Evolutionary conservation across 1,284 basidiomycete genomes (phyloP).

Genomic region (Cryptococcus depauperatus): DNA sequence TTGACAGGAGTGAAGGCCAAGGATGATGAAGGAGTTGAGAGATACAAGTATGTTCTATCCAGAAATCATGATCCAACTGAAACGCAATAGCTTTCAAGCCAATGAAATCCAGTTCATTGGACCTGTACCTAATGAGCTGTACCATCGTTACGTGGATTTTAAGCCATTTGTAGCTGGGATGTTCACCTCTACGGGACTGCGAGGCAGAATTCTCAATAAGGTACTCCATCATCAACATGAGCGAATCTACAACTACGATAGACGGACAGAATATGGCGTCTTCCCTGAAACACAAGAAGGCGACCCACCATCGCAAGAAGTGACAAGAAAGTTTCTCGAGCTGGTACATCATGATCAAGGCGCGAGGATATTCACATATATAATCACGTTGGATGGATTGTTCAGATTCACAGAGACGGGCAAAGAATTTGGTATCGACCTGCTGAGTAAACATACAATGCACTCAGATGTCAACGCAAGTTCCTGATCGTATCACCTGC

Average conservation of each 20-base stretch:
- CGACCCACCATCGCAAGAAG: conserved; percentile 22
- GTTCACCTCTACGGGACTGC: conserved; percentile 45
- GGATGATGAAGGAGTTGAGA: conserved; percentile 23
- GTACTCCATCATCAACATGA: conserved; percentile 48
- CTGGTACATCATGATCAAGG: conserved; percentile 48
- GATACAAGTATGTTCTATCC: conserved; percentile 27
- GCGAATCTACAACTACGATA: conserved; percentile 48
- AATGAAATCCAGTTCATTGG: conserved; percentile 49
- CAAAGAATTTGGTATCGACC: conserved; percentile 49
- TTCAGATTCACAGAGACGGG: conserved; percentile 52
- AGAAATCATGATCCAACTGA: not conserved
- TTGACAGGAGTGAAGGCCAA: conserved; percentile 30
- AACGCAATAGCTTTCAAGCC: conserved; percentile 45
- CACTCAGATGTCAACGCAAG: conserved; percentile 49
- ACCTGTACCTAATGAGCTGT: conserved; percentile 48
- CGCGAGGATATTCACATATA: conserved; percentile 49
- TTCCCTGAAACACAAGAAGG: conserved; percentile 17
- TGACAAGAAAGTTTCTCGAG: conserved; percentile 47
- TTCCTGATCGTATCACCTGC: not conserved
- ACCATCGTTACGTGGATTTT: conserved; percentile 50
- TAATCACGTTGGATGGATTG: conserved; percentile 49
- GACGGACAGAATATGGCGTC: conserved; percentile 44
- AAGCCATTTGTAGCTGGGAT: conserved; percentile 47
- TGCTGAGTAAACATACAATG: conserved; percentile 52
- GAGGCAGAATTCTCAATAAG: conserved; percentile 46